Base-by-base conservation (phyloP, 1,284 basidiomycete species). In the Apiotrichum laibachii region DNA sequence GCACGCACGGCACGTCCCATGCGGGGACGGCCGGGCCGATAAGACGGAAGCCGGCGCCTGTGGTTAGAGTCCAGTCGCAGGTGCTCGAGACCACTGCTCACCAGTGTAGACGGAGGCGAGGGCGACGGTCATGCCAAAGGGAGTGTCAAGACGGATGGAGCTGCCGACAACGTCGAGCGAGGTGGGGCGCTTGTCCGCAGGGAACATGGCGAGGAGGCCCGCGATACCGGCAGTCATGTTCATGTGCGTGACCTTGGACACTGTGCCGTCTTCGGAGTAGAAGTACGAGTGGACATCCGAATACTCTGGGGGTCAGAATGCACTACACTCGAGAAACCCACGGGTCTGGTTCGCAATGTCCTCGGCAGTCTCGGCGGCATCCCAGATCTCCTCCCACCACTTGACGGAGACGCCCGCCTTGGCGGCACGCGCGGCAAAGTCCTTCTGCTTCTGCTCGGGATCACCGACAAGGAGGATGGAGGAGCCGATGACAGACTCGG, bases 221-320 rank as follows among this genome's bases (percentile, higher is more conserved):
- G 77, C 72, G 8, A 78, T 72, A 18, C 78, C 78, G 5, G 78
- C 75, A 0, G 78, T 79, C 55, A 78, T 60, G 61, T 76, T 77
- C 55, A 74, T 56, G 58, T 78, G 72, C 26, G 73, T 74, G 33
- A 69, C 71, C 61, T 72, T 71, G 52, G 65, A 59, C 7, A 73
- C 59, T 7, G 62, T 19, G 43, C 55, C 34, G 44, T 57, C 34
- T 55, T 53, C 46, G 18, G 52, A 48, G 60, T 74, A 76, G 60
- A 70, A 74, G 61, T 72, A 75, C 43, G 63, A 67, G 55, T 76
- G 74, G 11, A 71, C 58, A 57, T 62, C 61, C 12, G 54, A 56
- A 56, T 56, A 61, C 7, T n/a, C 48, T 50, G 48, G 6, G 2
- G 22, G n/a, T 35, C 31, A 40, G 47, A 8, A 18, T 6, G 22